Evolutionary conservation across 176 grass and related monocot species (phyloP).

Genomic region (Pontederia crassipes): DNA sequence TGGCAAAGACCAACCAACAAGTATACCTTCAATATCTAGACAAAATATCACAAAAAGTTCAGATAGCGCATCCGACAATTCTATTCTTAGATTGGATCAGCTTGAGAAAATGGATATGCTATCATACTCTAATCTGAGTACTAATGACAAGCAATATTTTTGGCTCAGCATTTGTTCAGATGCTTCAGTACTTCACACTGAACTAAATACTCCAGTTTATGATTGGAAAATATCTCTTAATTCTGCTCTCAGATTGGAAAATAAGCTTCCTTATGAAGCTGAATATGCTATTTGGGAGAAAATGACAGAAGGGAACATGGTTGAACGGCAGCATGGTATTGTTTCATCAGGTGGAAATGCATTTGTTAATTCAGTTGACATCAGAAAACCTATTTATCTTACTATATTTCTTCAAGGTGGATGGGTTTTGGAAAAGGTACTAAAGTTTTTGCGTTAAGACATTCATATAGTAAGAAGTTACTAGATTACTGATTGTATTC

Average conservation of each 20-base stretch:
- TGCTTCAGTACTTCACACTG: slow-evolving; percentile 83
- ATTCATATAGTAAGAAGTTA: background rate
- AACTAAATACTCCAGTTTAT: slow-evolving; percentile 73
- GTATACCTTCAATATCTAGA: slow-evolving; percentile 49
- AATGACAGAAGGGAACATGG: slow-evolving; percentile 63
- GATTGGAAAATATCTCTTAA: slow-evolving; percentile 95
- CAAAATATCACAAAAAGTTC: slow-evolving; percentile 41
- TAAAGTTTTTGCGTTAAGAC: background rate
- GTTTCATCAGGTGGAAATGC: slow-evolving; percentile 56
- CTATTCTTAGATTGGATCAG: slow-evolving; percentile 66
- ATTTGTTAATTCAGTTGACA: slow-evolving; percentile 91
- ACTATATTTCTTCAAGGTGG: slow-evolving; percentile 89
- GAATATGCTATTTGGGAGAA: slow-evolving; percentile 96
- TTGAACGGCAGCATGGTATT: slow-evolving; percentile 72
- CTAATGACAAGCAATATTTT: slow-evolving; percentile 48
- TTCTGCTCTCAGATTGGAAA: slow-evolving; percentile 87
- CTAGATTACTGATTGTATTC: slow-evolving; percentile 15
- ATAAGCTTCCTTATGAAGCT: slow-evolving; percentile 83
- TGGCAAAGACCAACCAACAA: slow-evolving; percentile 29
- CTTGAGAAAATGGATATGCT: slow-evolving; percentile 89
- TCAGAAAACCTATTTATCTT: slow-evolving; percentile 71
- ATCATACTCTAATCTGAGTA: slow-evolving; percentile 42
- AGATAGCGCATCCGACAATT: slow-evolving; percentile 30
- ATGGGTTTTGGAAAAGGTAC: slow-evolving; percentile 94
- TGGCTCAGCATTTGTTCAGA: slow-evolving; percentile 84